These are phyloP conservation scores for Cytidiella melzeri DNA, from an alignment of 768 basidiomycete genomes.

Conservation along the genomic window DNA sequence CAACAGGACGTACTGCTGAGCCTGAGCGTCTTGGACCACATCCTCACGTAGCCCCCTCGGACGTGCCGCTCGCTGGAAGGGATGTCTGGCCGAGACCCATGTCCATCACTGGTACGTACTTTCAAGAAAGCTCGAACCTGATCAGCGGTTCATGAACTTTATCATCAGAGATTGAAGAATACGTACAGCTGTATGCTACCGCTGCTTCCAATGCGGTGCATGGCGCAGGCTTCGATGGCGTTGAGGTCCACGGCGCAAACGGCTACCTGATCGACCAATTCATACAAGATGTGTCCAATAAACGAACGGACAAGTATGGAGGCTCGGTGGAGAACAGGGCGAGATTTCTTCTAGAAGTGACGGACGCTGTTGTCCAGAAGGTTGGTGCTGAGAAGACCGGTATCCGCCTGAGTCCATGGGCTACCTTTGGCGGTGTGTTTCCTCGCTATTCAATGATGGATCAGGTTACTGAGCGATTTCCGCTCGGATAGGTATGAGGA, in stretches of 20 bases:
- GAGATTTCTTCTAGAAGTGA: constrained; percentile 38
- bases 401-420: constrained; percentile 33
- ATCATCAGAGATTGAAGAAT: constrained; percentile 28
- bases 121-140: neutral
- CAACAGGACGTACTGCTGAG: constrained; percentile 39
- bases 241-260: constrained; percentile 31
- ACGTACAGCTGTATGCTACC: constrained; percentile 24
- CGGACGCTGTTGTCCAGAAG: constrained; percentile 33
- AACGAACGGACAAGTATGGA: constrained; percentile 42
- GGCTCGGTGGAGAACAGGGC: constrained; percentile 41
- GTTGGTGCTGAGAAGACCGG: constrained; percentile 37
- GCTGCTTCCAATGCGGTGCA: constrained; percentile 25
- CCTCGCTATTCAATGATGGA: neutral
- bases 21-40: constrained; percentile 31
- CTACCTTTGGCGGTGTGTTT: constrained; percentile 23
- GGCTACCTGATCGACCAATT: constrained; percentile 36
- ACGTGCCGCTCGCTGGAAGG: constrained; percentile 15
- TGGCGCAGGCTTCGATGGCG: constrained; percentile 40
- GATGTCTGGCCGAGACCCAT: constrained; percentile 17
- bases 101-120: constrained; percentile 8
- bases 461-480: neutral
- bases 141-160: neutral
- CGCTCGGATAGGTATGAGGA: constrained; percentile 32
- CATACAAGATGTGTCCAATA: constrained; percentile 32
- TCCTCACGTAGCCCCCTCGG: constrained; percentile 28